A percentile compares a stretch with the other conserved stretches of the same genome.
Evolutionary conservation across 2,329 filamentous ascomycete genomes (phyloP).

Genomic region (Myriosclerotinia curreyana): DNA sequence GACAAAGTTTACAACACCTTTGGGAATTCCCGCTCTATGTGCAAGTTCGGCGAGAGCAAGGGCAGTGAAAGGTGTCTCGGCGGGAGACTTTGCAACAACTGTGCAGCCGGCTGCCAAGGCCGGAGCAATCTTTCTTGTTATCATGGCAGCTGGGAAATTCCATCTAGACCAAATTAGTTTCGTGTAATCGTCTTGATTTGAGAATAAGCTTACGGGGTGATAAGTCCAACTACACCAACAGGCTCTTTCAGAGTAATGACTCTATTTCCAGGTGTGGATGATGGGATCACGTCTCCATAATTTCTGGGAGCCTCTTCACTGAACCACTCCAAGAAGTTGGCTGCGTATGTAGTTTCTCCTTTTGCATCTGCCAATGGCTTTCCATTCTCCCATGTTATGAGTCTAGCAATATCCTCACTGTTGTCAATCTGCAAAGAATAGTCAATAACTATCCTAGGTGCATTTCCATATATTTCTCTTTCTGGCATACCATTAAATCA

Average conservation of each 20-base stretch:
- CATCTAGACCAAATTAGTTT: slow-evolving; percentile 47
- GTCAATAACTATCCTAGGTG: slow-evolving; percentile 17
- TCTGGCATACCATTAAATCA: slow-evolving; percentile 60
- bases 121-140: slow-evolving; percentile 66
- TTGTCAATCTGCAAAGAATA: slow-evolving; percentile 51
- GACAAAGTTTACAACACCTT: slow-evolving; percentile 86
- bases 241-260: slow-evolving; percentile 79
- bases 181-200: background rate
- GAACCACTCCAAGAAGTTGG: slow-evolving; percentile 79
- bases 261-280: slow-evolving; percentile 67
- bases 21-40: slow-evolving; percentile 81
- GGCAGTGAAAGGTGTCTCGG: slow-evolving; percentile 88
- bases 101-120: slow-evolving; percentile 93
- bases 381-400: slow-evolving; percentile 89
- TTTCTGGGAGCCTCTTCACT: slow-evolving; percentile 71
- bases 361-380: slow-evolving; percentile 76
- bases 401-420: slow-evolving; percentile 71
- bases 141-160: slow-evolving; percentile 83
- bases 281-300: slow-evolving; percentile 73
- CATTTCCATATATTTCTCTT: background rate
- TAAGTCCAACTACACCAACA: slow-evolving; percentile 76
- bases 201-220: slow-evolving; percentile 56
- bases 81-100: slow-evolving; percentile 85
- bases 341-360: slow-evolving; percentile 69
- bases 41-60: slow-evolving; percentile 85